Percentiles rank a stretch among this genome's conserved stretches.
Evolutionary conservation across 345 rosid genomes (phyloP).

Genomic region (Citropsis articulata): DNA sequence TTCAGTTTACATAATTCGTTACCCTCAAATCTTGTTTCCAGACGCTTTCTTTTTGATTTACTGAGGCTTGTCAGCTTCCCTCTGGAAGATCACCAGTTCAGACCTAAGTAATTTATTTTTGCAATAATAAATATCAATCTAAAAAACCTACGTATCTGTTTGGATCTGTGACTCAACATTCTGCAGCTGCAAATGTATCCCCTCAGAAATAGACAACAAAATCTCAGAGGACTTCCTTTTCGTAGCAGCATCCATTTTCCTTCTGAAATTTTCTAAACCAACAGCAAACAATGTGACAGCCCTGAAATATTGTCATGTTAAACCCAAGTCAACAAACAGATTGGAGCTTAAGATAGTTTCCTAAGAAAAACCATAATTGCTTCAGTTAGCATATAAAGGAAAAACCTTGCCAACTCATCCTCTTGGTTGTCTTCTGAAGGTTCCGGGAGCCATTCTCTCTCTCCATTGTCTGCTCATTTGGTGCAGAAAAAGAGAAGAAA

Average conservation of each 20-base stretch:
- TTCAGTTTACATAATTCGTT: conserved; percentile 8
- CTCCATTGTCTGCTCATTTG: conserved; percentile 39
- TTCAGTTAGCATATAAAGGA: conserved; percentile 12
- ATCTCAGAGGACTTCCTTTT: conserved; percentile 71
- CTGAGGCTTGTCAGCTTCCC: conserved; percentile 52
- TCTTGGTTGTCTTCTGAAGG: conserved; percentile 46
- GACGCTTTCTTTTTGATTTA: conserved; percentile 70
- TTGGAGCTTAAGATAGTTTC: neutral
- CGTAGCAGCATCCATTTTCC: conserved; percentile 62
- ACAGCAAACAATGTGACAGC: conserved; percentile 55
- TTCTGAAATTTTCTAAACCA: conserved; percentile 65
- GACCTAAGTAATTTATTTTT: conserved; percentile 13
- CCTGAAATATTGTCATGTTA: conserved; percentile 48
- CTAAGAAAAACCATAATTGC: neutral
- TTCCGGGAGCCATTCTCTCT: conserved; percentile 46
- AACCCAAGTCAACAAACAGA: conserved; percentile 23
- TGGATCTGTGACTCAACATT: conserved; percentile 64
- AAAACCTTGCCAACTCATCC: conserved; percentile 77
- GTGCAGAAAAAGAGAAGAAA: conserved; percentile 16
- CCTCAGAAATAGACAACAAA: conserved; percentile 66
- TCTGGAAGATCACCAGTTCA: conserved; percentile 41
- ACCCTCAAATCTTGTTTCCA: conserved; percentile 81
- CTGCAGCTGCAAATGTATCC: conserved; percentile 58
- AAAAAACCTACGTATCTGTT: conserved; percentile 59
- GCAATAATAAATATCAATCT: conserved; percentile 13